Percentiles rank a stretch among this genome's conserved stretches.
Conservation (phyloP, 2,329 filamentous ascomycete genomes). For the Sarocladiaceae sp. region DNA sequence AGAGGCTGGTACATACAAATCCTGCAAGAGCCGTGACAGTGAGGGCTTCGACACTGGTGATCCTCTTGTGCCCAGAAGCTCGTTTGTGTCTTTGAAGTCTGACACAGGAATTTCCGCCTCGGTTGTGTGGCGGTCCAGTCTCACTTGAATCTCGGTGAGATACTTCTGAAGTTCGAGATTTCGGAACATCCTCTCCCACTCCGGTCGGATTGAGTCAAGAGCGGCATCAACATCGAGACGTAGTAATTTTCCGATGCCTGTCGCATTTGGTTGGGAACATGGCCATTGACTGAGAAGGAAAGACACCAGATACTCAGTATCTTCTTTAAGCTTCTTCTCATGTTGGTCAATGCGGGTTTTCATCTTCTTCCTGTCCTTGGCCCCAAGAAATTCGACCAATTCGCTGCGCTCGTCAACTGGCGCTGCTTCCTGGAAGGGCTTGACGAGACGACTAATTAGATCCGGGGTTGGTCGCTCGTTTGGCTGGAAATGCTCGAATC, state of each 20-base stretch:
- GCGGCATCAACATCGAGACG: conserved; percentile 19
- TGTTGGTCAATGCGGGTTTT: conserved; percentile 16
- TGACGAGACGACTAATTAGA: conserved; percentile 16
- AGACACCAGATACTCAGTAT: conserved; percentile 18
- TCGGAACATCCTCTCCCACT: conserved; percentile 13
- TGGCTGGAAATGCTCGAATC: conserved; percentile 18
- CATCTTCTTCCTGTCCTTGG: conserved; percentile 18
- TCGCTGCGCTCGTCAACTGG: conserved; percentile 4
- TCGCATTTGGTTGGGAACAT: conserved; percentile 17
- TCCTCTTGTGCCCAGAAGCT: not conserved
- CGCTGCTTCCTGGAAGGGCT: conserved; percentile 14
- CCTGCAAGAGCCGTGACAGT: not conserved
- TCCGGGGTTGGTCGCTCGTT: conserved; percentile 17
- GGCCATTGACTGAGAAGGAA: conserved; percentile 21
- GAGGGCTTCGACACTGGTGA: not conserved
- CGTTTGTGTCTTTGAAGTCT: not conserved
- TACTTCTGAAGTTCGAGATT: not conserved
- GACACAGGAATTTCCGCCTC: not conserved
- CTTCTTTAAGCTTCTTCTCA: conserved; percentile 16
- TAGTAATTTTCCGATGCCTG: conserved; percentile 13
- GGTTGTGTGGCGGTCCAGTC: not conserved
- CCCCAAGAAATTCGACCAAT: conserved; percentile 13
- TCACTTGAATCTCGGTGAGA: not conserved
- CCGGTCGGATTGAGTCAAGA: conserved; percentile 18
- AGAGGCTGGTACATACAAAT: not conserved